phyloP scores from a whole-genome alignment of 78 protist species.

The Parvularia atlantis region DNA sequence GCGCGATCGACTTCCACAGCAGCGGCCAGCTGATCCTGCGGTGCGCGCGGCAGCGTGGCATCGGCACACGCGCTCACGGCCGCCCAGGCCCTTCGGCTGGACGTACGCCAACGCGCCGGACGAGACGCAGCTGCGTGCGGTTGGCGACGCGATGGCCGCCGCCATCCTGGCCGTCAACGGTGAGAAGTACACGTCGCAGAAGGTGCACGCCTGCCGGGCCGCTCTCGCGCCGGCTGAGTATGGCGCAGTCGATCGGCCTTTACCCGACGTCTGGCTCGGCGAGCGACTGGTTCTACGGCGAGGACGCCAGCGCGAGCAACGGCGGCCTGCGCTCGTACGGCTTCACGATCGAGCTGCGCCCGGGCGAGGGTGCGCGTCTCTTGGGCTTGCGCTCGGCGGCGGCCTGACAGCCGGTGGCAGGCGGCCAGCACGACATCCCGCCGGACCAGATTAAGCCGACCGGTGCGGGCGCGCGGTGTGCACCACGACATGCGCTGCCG shows the following conservation, averaged over 20 bases:
- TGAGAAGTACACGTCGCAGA: conserved; percentile 4
- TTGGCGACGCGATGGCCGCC: conserved; percentile 6
- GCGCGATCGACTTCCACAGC: conserved; percentile 18
- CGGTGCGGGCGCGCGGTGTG: no score
- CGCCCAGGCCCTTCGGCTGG: conserved; percentile 17
- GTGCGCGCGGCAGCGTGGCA: no score
- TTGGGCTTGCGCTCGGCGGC: no score
- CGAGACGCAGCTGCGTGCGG: not conserved
- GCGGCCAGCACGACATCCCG: no score
- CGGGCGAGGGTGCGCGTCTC: no score
- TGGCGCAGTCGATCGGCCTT: conserved; percentile 1
- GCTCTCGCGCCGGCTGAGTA: no score
- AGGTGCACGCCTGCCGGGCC: no score
- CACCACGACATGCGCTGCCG: no score
- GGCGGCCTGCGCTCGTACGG: not conserved
- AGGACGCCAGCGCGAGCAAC: no score
- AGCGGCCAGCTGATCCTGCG: conserved; percentile 23
- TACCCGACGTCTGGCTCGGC: conserved; percentile 25
- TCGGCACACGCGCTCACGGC: no score
- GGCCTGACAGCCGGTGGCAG: no score
- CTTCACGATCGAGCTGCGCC: conserved; percentile 9
- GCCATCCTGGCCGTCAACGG: conserved; percentile 10
- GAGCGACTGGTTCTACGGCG: conserved; percentile 16
- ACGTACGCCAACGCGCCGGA: conserved; percentile 1
- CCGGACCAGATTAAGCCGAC: no score